phyloP scores from a whole-genome alignment of 2,329 filamentous ascomycete species.

The Pleoardoris graminearum region DNA sequence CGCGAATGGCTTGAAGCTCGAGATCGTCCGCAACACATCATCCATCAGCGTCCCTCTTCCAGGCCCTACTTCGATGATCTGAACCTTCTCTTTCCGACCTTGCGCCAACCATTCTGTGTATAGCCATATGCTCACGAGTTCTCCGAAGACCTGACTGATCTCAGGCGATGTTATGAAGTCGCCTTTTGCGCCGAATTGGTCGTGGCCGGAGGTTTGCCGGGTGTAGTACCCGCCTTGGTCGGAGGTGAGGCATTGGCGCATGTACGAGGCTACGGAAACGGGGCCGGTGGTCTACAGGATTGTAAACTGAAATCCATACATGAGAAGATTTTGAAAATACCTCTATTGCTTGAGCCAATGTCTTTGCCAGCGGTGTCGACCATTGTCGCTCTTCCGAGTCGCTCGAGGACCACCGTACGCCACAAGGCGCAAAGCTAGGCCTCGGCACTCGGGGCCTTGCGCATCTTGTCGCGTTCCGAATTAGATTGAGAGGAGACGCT shows the following conservation, averaged over 20 bases:
- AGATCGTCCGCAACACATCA: constrained; percentile 89
- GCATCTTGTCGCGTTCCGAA: constrained; percentile 28
- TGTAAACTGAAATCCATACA: constrained; percentile 1
- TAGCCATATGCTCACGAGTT: constrained; percentile 92
- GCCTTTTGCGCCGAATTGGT: constrained; percentile 90
- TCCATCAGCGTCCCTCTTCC: constrained; percentile 96
- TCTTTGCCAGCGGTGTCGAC: constrained; percentile 91
- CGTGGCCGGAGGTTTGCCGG: constrained; percentile 66
- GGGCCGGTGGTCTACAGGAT: constrained; percentile 76
- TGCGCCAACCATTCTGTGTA: constrained; percentile 97
- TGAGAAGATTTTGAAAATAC: constrained; percentile 53
- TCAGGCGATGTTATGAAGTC: constrained; percentile 98
- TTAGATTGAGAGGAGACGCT: constrained; percentile 30
- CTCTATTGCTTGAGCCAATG: constrained; percentile 82
- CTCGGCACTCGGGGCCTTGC: constrained; percentile 12
- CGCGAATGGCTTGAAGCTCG: constrained; percentile 77
- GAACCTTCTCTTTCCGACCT: constrained; percentile 72
- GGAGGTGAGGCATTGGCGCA: constrained; percentile 97
- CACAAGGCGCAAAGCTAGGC: constrained; percentile 14
- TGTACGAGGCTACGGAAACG: constrained; percentile 88
- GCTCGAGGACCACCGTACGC: constrained; percentile 48
- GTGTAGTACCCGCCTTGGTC: constrained; percentile 95
- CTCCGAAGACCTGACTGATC: constrained; percentile 96
- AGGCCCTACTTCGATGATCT: constrained; percentile 92
- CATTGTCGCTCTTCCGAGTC: constrained; percentile 60